Conservation (phyloP, 2,329 filamentous ascomycete genomes). For the Didymella arachidicola region DNA sequence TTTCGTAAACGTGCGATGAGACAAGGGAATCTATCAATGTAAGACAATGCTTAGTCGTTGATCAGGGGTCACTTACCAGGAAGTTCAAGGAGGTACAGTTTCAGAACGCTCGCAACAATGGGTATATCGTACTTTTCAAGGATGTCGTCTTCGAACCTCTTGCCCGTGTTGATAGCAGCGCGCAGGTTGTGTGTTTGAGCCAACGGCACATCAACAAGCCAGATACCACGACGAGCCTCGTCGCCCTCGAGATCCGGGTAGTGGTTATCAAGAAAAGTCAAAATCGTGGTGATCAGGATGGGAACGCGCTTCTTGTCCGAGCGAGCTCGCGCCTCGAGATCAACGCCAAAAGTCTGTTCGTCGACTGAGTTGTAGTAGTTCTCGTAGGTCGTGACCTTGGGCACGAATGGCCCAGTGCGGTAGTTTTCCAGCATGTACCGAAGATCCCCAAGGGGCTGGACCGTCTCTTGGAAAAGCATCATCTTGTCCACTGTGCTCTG, state of each 20-base stretch:
- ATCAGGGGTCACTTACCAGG: conserved; percentile 69
- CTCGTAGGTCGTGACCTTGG: conserved; percentile 91
- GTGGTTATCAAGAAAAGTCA: conserved; percentile 95
- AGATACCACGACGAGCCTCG: conserved; percentile 88
- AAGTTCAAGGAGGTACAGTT: conserved; percentile 92
- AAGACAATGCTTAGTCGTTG: conserved; percentile 24
- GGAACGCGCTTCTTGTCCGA: conserved; percentile 96
- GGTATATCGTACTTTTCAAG: conserved; percentile 92
- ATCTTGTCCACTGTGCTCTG: conserved; percentile 97
- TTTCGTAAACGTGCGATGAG: conserved; percentile 97
- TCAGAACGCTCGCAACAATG: conserved; percentile 89
- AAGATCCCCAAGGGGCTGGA: conserved; percentile 90
- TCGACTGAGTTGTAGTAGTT: conserved; percentile 99
- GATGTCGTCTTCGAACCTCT: conserved; percentile 75
- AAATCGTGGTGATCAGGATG: conserved; percentile 85
- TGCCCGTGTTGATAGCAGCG: conserved; percentile 84
- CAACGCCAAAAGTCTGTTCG: conserved; percentile 96
- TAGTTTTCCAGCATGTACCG: conserved; percentile 97
- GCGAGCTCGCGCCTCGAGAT: conserved; percentile 91
- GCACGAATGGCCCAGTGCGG: conserved; percentile 89
- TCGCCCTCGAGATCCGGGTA: conserved; percentile 98
- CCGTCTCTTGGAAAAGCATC: conserved; percentile 98
- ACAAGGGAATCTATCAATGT: conserved; percentile 82
- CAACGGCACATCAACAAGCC: conserved; percentile 91
- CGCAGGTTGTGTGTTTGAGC: conserved; percentile 85